phyloP scores from a whole-genome alignment of 2,329 filamentous ascomycete genomes.

The Tolypocladium ovalisporum region DNA sequence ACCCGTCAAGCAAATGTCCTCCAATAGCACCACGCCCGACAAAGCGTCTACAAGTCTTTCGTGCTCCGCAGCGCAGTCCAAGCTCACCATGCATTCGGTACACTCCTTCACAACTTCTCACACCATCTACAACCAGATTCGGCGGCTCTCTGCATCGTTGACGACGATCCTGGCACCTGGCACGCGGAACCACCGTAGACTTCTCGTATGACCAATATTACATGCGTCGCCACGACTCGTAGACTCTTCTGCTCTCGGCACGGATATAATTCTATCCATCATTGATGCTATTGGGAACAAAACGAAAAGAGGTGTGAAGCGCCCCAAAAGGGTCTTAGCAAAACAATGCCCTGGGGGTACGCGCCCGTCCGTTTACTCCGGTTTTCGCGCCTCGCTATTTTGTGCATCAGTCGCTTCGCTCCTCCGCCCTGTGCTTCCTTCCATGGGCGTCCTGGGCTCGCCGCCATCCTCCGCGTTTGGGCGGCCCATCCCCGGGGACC shows the following conservation, averaged over 20 bases:
- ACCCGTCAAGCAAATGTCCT: neutral
- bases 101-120: neutral
- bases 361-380: slow-evolving; percentile 12
- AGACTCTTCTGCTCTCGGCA: neutral
- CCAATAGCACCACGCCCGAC: neutral
- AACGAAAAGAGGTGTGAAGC: neutral
- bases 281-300: neutral
- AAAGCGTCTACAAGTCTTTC: too few species aligned
- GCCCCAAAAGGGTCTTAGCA: neutral
- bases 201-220: neutral
- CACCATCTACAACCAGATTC: neutral
- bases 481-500: slow-evolving; percentile 56
- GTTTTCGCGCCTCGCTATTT: slow-evolving; percentile 13
- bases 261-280: neutral
- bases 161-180: neutral
- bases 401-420: slow-evolving; percentile 3
- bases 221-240: neutral
- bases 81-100: neutral
- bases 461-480: slow-evolving; percentile 15
- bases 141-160: neutral
- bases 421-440: slow-evolving; percentile 6
- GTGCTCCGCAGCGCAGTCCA: neutral
- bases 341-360: slow-evolving; percentile 6
- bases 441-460: slow-evolving; percentile 3
- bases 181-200: neutral